These are phyloP conservation scores for Chlamydomonas asymmetrica DNA, from an alignment of 139 green algal genomes.

Conservation along the genomic window DNA sequence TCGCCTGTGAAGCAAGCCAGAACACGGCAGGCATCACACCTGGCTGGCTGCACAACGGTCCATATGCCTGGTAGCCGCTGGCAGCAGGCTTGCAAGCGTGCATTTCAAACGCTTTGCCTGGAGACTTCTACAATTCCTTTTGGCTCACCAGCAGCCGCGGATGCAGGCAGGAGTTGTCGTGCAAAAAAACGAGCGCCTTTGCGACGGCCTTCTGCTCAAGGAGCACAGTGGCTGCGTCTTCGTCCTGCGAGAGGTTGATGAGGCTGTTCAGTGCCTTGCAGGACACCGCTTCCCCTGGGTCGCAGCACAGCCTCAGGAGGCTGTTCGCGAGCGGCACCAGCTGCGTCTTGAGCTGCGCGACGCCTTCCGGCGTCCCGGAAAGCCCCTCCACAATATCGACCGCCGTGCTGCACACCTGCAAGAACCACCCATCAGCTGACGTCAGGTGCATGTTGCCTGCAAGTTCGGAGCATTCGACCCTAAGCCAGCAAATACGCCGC, in stretches of 20 bases:
- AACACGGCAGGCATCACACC: background rate
- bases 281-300: slow-evolving; percentile 9
- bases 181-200: slow-evolving; percentile 64
- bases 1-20: slow-evolving; percentile 31
- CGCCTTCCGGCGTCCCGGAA: slow-evolving; percentile 60
- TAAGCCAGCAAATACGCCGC: too few species aligned
- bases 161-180: slow-evolving; percentile 47
- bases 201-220: slow-evolving; percentile 44
- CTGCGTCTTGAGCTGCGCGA: slow-evolving; percentile 41
- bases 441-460: background rate
- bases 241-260: slow-evolving; percentile 75
- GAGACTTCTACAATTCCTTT: too few species aligned
- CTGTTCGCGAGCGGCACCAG: slow-evolving; percentile 33
- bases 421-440: background rate
- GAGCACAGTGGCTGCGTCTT: slow-evolving; percentile 26
- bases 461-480: too few species aligned
- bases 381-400: slow-evolving; percentile 69
- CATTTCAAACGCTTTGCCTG: too few species aligned
- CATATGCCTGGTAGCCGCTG: too few species aligned
- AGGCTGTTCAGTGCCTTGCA: slow-evolving; percentile 51
- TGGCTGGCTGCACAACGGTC: background rate
- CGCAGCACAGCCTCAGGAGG: slow-evolving; percentile 55
- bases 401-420: slow-evolving; percentile 49
- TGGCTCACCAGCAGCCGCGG: slow-evolving; percentile 54
- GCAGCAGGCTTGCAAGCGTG: too few species aligned